phyloP scores from a whole-genome alignment of 129 eudicot genomes.

The Ambrosia trifida region DNA sequence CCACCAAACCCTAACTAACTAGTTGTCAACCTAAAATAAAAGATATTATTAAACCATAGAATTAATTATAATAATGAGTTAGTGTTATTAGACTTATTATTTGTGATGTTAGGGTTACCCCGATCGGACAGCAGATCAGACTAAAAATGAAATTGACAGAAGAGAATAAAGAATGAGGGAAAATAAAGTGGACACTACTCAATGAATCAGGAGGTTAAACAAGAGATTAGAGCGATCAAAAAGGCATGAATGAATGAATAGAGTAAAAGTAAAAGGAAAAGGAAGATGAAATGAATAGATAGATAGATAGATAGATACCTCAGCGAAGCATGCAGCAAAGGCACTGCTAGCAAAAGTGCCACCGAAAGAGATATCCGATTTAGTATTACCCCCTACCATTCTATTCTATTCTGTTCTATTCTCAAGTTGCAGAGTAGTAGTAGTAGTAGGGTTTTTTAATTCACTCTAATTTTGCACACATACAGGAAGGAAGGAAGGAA shows the following conservation, averaged over 20 bases:
- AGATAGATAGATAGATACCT: slow-evolving; percentile 39
- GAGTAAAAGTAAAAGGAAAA: neutral
- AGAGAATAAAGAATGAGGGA: neutral
- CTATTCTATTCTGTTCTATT: too few relatives aligned
- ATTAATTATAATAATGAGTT: too few relatives aligned
- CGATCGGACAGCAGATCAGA: neutral
- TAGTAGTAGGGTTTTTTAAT: too few relatives aligned
- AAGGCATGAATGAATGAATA: neutral
- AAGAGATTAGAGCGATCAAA: too few relatives aligned
- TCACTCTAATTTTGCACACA: too few relatives aligned
- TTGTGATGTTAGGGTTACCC: too few relatives aligned
- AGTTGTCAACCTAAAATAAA: neutral
- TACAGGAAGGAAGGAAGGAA: too few relatives aligned
- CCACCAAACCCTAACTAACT: neutral
- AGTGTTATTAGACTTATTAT: too few relatives aligned
- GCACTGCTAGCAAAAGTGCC: slow-evolving; percentile 80
- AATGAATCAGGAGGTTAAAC: too few relatives aligned
- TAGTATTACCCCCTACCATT: slow-evolving; percentile 48
- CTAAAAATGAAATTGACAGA: neutral
- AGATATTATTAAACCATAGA: neutral
- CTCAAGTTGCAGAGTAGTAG: neutral
- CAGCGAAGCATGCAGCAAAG: slow-evolving; percentile 90
- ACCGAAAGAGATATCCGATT: slow-evolving; percentile 68
- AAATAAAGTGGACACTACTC: neutral
- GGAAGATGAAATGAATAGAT: neutral